Base-by-base conservation (phyloP, 164 flowering plant species). In the Euptelea pleiosperma region DNA sequence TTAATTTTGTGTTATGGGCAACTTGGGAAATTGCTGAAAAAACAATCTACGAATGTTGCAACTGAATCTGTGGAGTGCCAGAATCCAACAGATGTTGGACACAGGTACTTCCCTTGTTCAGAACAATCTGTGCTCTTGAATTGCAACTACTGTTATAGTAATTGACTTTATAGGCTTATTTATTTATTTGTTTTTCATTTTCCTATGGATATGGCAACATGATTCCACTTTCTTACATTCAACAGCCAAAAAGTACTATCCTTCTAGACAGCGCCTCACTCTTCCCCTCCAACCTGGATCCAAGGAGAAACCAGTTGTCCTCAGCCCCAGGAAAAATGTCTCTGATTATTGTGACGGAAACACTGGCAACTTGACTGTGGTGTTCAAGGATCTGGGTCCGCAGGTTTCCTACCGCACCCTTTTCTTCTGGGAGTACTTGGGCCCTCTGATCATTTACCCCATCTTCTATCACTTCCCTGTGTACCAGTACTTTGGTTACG, bases 321-420 rank as follows among this genome's bases (percentile, higher is more conserved):
- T 93, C 50, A 59, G 75, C 65, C 68, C 69, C 65, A 81, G 70
- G 72, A 87, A 88, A 75, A 75, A 64, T 40, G 62, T 93, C 52
- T 69, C 75, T 55, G 97, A 89, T 22, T 93, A 87, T 44, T 52
- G 55, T 47, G 84, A 76, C 60, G 89, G 82, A 49, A 82, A 77
- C 61, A 52, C 65, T 0, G 62, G 71, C 40, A 68, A 41, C 40
- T 58, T 93, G 42, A 90, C 93, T 34, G 80, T 93, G 22, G 89
- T 88, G 54, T 88, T 93, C 66, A 93, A 93, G 82, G 99, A 93
- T 64, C 72, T 93, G 33, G 97, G 99, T 8, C 77, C 89, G 9
- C 99, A 93, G 76, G 95, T 93, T 52, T 83, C 76, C 1, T 93
- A 93, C 44, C 75, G 86, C 14, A 93, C 85, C 25, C 89, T 93